Base-by-base conservation (phyloP, 129 eudicot species). In the Silybum marianum region DNA sequence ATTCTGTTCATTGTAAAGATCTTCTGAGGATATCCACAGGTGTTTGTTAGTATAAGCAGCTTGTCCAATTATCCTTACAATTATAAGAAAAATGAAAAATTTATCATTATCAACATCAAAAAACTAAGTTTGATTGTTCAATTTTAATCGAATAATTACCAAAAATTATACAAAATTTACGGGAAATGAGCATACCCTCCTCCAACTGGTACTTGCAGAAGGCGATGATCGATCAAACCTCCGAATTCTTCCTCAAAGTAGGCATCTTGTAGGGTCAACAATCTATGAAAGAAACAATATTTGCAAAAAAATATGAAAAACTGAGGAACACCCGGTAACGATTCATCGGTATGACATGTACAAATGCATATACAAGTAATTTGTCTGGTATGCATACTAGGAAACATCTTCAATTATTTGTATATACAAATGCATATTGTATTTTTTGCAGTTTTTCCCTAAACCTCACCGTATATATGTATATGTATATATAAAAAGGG, bases 121-220 rank as follows among this genome's bases (percentile, higher is more conserved):
- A 78, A 68, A 11, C 18, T 9, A 76, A 22, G 21, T 22, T 54
- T 65, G 13, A 62, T 42, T 9, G n/a, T 62, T 77, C 22, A n/a
- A 32, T 19, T 63, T 30, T 36, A 66, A 65, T 38, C 63, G 40
- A 38, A 77, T 44, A 22, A 22, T 65, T 70, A 70, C 14, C 13
- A 10, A 51, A 80, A 73, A 14, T 22, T 24, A n/a, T 77, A 70
- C 73, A 83, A 63, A 72, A 24, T 62, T 78, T n/a, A 58, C 21
- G 78, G 62, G 19, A 78, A 71, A 63, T 44, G 84, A 85, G 66
- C 92, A 82, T 95, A 95, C 99, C 99, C 99, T 70, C 97, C 98
- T 19, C 94, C 82, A 58, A 87, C 60, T 74, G 94, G 97, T 28
- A 90, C 93, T 89, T 93, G 98, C 34, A 85, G 84, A 81, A 88